These are phyloP conservation scores for Apostasia ramifera DNA, from an alignment of 106 monocot genomes.

Conservation along the genomic window DNA sequence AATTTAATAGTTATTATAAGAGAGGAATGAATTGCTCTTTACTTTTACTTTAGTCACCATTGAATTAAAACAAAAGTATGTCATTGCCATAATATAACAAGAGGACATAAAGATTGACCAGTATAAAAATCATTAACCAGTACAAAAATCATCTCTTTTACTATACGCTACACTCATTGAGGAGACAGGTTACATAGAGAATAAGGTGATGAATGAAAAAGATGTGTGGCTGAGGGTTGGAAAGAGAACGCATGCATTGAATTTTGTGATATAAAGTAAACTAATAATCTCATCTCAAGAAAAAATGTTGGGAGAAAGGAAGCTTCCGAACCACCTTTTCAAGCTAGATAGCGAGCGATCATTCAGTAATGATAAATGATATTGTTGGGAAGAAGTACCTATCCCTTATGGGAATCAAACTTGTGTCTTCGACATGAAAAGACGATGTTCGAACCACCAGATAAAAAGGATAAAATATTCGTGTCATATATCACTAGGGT, in stretches of 20 bases:
- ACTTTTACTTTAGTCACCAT: too few relatives aligned
- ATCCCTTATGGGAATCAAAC: slow-evolving; percentile 29
- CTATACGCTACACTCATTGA: background rate
- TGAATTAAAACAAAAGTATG: background rate
- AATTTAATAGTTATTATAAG: too few relatives aligned
- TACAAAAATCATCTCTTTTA: background rate
- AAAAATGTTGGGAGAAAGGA: background rate
- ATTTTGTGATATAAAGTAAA: too few relatives aligned
- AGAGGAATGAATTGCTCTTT: too few relatives aligned
- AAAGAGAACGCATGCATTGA: too few relatives aligned
- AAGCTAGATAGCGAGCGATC: slow-evolving; percentile 11
- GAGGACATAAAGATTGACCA: background rate
- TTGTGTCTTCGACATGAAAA: slow-evolving; percentile 25
- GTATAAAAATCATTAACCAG: slow-evolving; percentile 2
- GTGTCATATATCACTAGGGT: too few relatives aligned
- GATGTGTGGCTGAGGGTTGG: background rate
- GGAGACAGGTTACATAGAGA: background rate
- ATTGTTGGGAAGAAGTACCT: slow-evolving; percentile 14
- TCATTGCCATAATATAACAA: background rate
- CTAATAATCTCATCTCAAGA: too few relatives aligned
- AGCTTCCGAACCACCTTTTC: slow-evolving; percentile 4
- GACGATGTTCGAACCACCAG: slow-evolving; percentile 14
- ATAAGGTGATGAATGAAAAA: background rate
- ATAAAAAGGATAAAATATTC: slow-evolving; percentile 3
- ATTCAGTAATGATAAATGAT: slow-evolving; percentile 5